phyloP scores from a whole-genome alignment of 2,329 filamentous ascomycete species.

The Diplocarpon mali region DNA sequence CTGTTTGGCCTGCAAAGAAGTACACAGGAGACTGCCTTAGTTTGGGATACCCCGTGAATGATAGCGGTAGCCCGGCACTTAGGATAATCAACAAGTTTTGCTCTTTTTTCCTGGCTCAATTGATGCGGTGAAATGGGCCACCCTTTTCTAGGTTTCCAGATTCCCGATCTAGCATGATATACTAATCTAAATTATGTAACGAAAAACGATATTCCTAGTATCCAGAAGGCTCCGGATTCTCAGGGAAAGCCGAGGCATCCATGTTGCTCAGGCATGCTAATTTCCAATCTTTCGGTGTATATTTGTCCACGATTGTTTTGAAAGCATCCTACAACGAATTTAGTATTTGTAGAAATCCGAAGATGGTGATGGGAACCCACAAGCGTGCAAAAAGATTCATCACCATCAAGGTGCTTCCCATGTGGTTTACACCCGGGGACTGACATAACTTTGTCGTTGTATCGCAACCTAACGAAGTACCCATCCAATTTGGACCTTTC shows the following conservation, averaged over 20 bases:
- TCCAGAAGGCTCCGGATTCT: conserved; percentile 25
- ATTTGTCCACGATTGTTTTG: conserved; percentile 85
- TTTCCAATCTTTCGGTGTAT: conserved; percentile 73
- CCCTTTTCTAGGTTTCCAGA: background rate
- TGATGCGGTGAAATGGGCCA: too few relatives aligned
- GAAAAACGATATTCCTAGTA: conserved; percentile 15
- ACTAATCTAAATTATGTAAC: background rate
- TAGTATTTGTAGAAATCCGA: background rate
- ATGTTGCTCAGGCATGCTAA: conserved; percentile 47
- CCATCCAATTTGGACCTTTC: conserved; percentile 54
- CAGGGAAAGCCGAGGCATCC: conserved; percentile 29
- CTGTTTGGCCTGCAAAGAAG: too few relatives aligned
- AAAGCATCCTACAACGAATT: conserved; percentile 56
- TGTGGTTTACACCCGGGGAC: conserved; percentile 68
- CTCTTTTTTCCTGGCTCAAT: too few relatives aligned
- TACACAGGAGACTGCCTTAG: too few relatives aligned
- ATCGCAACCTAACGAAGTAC: conserved; percentile 82
- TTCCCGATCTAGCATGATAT: background rate
- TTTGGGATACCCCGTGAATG: too few relatives aligned
- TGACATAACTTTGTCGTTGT: conserved; percentile 75
- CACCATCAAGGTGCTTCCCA: conserved; percentile 76
- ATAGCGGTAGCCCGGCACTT: too few relatives aligned
- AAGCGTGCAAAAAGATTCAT: conserved; percentile 84
- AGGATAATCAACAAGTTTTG: too few relatives aligned
- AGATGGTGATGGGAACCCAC: conserved; percentile 34